These are phyloP conservation scores for Eragrostis nindensis DNA, from an alignment of 176 grass and related monocot species.

Conservation along the genomic window DNA sequence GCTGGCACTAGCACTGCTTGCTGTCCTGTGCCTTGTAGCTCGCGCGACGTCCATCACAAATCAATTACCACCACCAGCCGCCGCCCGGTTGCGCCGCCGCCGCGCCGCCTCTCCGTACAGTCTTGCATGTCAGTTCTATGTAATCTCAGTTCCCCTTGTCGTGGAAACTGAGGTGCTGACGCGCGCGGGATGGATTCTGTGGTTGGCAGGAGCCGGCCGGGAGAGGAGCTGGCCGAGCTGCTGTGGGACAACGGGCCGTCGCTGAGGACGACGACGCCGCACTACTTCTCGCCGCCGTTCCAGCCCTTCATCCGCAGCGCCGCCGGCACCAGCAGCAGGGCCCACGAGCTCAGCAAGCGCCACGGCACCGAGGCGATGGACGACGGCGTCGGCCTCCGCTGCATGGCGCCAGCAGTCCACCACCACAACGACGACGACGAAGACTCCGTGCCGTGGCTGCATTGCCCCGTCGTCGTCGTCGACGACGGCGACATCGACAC, in stretches of 20 bases:
- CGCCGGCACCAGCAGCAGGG: conserved; percentile 12
- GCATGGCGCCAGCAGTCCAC: not conserved
- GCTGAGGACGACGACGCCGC: conserved; percentile 21
- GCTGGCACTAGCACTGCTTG: too few relatives aligned
- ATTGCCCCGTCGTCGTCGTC: conserved; percentile 36
- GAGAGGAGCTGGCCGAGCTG: conserved; percentile 45
- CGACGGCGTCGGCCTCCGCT: not conserved
- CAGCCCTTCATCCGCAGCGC: conserved; percentile 48
- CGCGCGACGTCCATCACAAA: not conserved
- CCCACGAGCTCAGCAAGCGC: conserved; percentile 33
- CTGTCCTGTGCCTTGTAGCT: not conserved
- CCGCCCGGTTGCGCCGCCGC: conserved; percentile 25
- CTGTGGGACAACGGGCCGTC: conserved; percentile 38
- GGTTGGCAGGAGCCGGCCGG: conserved; percentile 20
- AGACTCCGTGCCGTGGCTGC: conserved; percentile 54
- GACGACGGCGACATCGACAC: conserved; percentile 38
- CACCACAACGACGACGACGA: not conserved
- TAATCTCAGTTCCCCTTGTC: not conserved
- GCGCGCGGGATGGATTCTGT: not conserved
- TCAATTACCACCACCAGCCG: too few relatives aligned
- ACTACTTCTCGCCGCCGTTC: conserved; percentile 42
- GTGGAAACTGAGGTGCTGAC: not conserved
- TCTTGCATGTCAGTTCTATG: conserved; percentile 38
- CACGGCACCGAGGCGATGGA: too few relatives aligned
- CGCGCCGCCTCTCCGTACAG: not conserved